A percentile compares a stretch with the other conserved stretches of the same genome.
Conservation (phyloP, 352 stramenopile species). For the Pythium brachiatum region DNA sequence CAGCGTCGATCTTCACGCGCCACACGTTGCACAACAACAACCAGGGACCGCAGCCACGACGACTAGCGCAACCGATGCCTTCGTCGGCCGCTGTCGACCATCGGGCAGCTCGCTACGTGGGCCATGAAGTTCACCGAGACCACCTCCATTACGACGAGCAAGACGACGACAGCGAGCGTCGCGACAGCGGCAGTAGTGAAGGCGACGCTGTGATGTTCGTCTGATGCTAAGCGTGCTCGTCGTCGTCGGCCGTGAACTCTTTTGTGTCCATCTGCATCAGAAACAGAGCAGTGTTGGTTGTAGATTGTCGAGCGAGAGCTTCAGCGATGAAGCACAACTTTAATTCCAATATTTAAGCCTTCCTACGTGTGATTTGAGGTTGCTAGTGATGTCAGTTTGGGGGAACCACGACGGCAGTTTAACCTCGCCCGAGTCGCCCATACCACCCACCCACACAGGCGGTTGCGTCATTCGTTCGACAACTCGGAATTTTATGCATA, state of each 20-base stretch:
- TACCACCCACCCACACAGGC: too few species aligned
- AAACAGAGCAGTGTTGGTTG: conserved; percentile 6
- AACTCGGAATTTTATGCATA: conserved; percentile 4
- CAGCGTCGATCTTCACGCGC: conserved; percentile 17
- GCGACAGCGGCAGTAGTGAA: conserved; percentile 22
- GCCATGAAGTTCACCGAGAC: conserved; percentile 12
- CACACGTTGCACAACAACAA: conserved; percentile 18
- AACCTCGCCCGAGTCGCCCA: too few species aligned
- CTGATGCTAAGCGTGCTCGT: neutral
- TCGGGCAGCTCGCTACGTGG: conserved; percentile 4
- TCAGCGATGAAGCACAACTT: neutral
- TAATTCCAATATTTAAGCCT: conserved; percentile 17
- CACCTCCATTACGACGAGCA: conserved; percentile 17
- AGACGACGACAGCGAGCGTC: conserved; percentile 13
- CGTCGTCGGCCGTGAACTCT: neutral
- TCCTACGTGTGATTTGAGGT: neutral
- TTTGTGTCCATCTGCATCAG: conserved; percentile 2
- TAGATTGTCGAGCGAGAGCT: conserved; percentile 9
- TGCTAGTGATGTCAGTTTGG: too few species aligned
- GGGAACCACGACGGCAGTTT: too few species aligned
- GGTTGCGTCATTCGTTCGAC: neutral
- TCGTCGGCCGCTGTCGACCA: neutral
- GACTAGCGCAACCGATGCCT: conserved; percentile 6
- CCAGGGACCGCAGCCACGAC: neutral
- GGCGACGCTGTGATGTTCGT: conserved; percentile 27